Evolutionary conservation across 805 yeast species (phyloP), one percentile per base, ranked within the genome.

Genomic region (Monosporozyma aquatica): DNA sequence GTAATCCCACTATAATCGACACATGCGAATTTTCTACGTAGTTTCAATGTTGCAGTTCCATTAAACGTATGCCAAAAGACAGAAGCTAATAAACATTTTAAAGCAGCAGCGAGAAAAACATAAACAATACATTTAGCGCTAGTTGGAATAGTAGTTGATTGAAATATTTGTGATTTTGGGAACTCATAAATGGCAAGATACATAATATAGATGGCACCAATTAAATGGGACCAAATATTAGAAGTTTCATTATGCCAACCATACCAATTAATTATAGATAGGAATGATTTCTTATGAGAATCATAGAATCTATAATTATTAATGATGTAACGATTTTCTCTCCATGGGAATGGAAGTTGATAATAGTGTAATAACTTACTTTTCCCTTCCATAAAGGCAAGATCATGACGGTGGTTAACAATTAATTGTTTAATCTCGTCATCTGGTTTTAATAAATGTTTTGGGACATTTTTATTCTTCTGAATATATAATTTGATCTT

Each of bases 1-100:
- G 97, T 87, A 51, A 90, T 90, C 2, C 98, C 98, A 6, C 95
- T 82, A 62, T 90, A 90, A 66, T 90, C 98, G 34, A 89, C 78
- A 61, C 98, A 92, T 0, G 96, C 96, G 64, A 84, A 86, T 41
- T 77, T 74, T 49, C 79, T 71, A 58, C 95, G 74, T 48, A 78
- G 59, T 17, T 67, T 54, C 36, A 82, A 61, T 40, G 72, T 72
- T 14, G 90, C 76, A 49, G 87, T 83, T 47, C 87, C 80, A 45
- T 82, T 76, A 63, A 87, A 89, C 3, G 97, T 84, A 63, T 90
- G 98, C 97, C 97, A 90, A 33, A 81, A 65, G 2, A 80, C 77
- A 1, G 96, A 87, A 35, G 90, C 82, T 6, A 76, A 45, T 44
- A 90, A 67, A 60, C 97, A 92, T 50, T 79, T 76, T 48, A 84